phyloP scores from a whole-genome alignment of 2,329 filamentous ascomycete species.

The Hypoxylon sp. region DNA sequence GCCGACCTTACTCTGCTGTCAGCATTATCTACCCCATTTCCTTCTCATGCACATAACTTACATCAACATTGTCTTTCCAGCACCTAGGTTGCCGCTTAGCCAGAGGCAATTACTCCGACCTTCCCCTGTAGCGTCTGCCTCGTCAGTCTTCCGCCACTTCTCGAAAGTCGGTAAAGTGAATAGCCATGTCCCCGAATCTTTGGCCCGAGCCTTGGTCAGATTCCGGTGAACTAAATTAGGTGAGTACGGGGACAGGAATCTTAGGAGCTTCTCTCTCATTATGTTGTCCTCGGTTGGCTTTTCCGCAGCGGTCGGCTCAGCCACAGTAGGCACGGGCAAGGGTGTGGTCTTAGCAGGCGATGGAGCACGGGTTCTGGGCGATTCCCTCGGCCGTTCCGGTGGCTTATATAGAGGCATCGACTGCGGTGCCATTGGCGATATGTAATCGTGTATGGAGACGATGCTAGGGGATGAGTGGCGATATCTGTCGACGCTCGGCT shows the following conservation, averaged over 20 bases:
- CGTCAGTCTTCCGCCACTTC: slow-evolving; percentile 5
- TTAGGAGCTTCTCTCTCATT: slow-evolving; percentile 9
- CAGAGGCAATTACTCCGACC: slow-evolving; percentile 9
- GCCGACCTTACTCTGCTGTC: slow-evolving; percentile 20
- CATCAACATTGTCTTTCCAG: slow-evolving; percentile 26
- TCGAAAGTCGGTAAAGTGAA: slow-evolving; percentile 9
- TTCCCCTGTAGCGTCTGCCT: neutral
- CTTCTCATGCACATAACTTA: slow-evolving; percentile 8
- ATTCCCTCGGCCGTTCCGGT: neutral
- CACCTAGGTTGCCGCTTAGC: slow-evolving; percentile 17
- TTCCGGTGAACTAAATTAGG: slow-evolving; percentile 18
- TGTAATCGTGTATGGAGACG: neutral
- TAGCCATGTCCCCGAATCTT: slow-evolving; percentile 13
- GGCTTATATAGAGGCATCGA: neutral
- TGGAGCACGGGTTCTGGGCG: neutral
- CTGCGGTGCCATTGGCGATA: neutral
- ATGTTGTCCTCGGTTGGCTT: neutral
- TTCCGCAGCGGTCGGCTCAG: neutral
- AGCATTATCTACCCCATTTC: slow-evolving; percentile 1
- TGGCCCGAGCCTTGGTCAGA: slow-evolving; percentile 12
- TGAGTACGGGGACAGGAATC: slow-evolving; percentile 2
- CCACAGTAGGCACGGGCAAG: neutral
- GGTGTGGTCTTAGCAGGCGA: too few species aligned
- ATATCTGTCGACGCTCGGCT: neutral
- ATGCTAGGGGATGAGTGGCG: neutral